A percentile compares a stretch with the other conserved stretches of the same genome.
Evolutionary conservation across 768 basidiomycete species (phyloP).

Genomic region (Auricularia sp.): DNA sequence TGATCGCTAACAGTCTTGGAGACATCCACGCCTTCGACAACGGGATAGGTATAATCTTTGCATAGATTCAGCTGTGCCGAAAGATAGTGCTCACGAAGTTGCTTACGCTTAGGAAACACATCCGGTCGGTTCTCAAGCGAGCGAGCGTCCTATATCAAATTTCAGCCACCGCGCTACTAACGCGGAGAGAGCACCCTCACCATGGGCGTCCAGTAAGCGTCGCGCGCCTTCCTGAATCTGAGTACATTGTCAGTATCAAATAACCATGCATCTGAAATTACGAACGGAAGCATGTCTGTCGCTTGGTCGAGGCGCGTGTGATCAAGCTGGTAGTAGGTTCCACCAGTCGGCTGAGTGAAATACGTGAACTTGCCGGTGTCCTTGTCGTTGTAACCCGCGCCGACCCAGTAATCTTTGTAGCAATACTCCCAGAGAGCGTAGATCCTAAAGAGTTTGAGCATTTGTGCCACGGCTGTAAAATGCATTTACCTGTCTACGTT

Average conservation of each 20-base stretch:
- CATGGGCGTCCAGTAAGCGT: not conserved
- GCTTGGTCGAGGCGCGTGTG: not conserved
- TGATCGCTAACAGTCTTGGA: constrained; percentile 11
- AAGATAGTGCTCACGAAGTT: not conserved
- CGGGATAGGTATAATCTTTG: constrained; percentile 20
- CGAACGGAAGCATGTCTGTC: not conserved
- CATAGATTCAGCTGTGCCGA: not conserved
- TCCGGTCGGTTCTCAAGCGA: not conserved
- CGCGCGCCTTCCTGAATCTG: not conserved
- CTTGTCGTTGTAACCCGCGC: constrained; percentile 12
- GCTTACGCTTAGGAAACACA: not conserved
- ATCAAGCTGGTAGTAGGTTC: not conserved
- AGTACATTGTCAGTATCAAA: not conserved
- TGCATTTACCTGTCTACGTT: not conserved
- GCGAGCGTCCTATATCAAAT: not conserved
- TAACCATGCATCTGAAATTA: not conserved
- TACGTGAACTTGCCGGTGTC: not conserved
- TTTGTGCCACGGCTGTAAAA: not conserved
- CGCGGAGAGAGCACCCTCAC: too few species aligned
- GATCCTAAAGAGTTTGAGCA: not conserved
- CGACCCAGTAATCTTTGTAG: constrained; percentile 22
- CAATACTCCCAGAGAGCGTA: constrained; percentile 23
- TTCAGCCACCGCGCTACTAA: too few species aligned
- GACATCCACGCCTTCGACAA: constrained; percentile 19
- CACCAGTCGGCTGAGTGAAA: not conserved